Evolutionary conservation across 768 basidiomycete species (phyloP).

Genomic region (Serendipita indica): DNA sequence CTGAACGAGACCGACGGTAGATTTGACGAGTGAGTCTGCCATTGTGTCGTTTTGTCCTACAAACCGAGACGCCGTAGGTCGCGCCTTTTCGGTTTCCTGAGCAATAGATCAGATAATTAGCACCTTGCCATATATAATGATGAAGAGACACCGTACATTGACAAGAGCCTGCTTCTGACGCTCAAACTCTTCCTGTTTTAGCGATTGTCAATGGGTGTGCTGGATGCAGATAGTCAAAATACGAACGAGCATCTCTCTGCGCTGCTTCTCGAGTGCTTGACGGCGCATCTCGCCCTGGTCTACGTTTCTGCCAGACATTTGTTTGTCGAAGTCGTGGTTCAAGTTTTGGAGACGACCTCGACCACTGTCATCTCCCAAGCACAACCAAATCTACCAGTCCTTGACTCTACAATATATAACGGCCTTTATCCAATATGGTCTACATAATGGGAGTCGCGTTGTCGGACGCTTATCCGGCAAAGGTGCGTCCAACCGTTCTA

Average conservation of each 20-base stretch:
- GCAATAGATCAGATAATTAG: not conserved
- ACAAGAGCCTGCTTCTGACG: conserved; percentile 68
- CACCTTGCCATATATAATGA: not conserved
- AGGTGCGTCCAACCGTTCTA: not conserved
- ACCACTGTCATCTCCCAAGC: not conserved
- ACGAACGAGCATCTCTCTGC: conserved; percentile 31
- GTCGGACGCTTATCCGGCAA: not conserved
- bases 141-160: conserved; percentile 20
- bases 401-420: not conserved
- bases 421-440: conserved; percentile 39
- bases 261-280: conserved; percentile 72
- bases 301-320: not conserved
- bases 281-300: conserved; percentile 68
- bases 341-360: not conserved
- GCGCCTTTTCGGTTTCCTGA: conserved; percentile 78
- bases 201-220: not conserved
- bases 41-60: conserved; percentile 89
- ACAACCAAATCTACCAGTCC: not conserved
- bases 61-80: conserved; percentile 76
- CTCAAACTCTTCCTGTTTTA: conserved; percentile 48
- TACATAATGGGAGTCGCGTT: conserved; percentile 62
- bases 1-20: conserved; percentile 79
- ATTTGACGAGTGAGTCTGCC: conserved; percentile 83
- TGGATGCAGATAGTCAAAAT: not conserved
- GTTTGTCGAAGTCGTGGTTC: not conserved